phyloP scores from a whole-genome alignment of 176 grass and related monocot species.

The Sorghum bicolor region Sorghum_bicolor_NCBIv3 NC_012871.2:17646501-17647000 shows the following conservation, averaged over 20 bases:
- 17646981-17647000: conserved; percentile 92
- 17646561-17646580: conserved; percentile 76
- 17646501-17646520: conserved; percentile 9
- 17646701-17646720: background rate
- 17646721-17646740: background rate
- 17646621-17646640: conserved; percentile 74
- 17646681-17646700: conserved; percentile 22
- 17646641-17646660: conserved; percentile 96
- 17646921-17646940: background rate
- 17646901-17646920: background rate
- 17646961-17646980: conserved; percentile 70
- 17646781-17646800: background rate
- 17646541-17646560: conserved; percentile 94
- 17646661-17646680: conserved; percentile 69
- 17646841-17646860: background rate
- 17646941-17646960: conserved; percentile 9
- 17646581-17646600: conserved; percentile 84
- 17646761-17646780: background rate
- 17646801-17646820: background rate
- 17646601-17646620: conserved; percentile 71
- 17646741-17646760: background rate
- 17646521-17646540: conserved; percentile 89
- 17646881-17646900: background rate
- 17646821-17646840: background rate
- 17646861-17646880: background rate